These are phyloP conservation scores for Penicillium tannophilum DNA, from an alignment of 495 filamentous ascomycete species.

Conservation along the genomic window DNA sequence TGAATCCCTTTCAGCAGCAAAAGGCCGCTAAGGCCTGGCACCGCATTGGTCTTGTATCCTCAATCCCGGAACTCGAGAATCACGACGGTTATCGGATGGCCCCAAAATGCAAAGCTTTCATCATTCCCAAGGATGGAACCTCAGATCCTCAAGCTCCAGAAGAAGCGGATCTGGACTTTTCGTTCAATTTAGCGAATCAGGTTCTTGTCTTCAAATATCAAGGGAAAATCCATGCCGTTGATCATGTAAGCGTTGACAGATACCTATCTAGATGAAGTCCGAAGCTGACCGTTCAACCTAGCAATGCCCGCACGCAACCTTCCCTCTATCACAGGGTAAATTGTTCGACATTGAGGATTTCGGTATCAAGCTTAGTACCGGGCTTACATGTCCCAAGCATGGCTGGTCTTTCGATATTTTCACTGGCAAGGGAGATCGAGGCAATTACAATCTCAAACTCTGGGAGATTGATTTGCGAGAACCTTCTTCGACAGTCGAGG, in stretches of 20 bases:
- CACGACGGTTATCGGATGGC: slow-evolving; percentile 33
- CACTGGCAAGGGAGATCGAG: slow-evolving; percentile 55
- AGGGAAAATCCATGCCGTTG: slow-evolving; percentile 59
- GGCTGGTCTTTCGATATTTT: slow-evolving; percentile 64
- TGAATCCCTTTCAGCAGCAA: slow-evolving; percentile 7
- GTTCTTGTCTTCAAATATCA: slow-evolving; percentile 60
- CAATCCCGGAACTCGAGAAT: slow-evolving; percentile 51
- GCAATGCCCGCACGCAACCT: slow-evolving; percentile 64
- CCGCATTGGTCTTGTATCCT: slow-evolving; percentile 48
- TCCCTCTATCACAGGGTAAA: slow-evolving; percentile 55
- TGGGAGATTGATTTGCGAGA: slow-evolving; percentile 62
- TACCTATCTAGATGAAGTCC: neutral
- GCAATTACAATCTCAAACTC: slow-evolving; percentile 57
- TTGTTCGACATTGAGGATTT: slow-evolving; percentile 68
- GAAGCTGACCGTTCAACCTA: slow-evolving; percentile 24
- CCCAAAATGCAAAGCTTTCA: slow-evolving; percentile 58
- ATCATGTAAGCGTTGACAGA: slow-evolving; percentile 52
- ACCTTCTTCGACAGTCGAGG: slow-evolving; percentile 4
- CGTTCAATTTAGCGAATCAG: slow-evolving; percentile 54
- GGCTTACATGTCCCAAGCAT: slow-evolving; percentile 62
- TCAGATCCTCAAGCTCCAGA: slow-evolving; percentile 20
- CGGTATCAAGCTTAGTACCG: slow-evolving; percentile 48
- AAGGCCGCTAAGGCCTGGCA: slow-evolving; percentile 29
- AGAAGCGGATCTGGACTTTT: slow-evolving; percentile 44
- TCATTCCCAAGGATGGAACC: slow-evolving; percentile 43